Evolutionary conservation across 2,329 filamentous ascomycete genomes (phyloP).

Genomic region (Taxawa tesnikishii): DNA sequence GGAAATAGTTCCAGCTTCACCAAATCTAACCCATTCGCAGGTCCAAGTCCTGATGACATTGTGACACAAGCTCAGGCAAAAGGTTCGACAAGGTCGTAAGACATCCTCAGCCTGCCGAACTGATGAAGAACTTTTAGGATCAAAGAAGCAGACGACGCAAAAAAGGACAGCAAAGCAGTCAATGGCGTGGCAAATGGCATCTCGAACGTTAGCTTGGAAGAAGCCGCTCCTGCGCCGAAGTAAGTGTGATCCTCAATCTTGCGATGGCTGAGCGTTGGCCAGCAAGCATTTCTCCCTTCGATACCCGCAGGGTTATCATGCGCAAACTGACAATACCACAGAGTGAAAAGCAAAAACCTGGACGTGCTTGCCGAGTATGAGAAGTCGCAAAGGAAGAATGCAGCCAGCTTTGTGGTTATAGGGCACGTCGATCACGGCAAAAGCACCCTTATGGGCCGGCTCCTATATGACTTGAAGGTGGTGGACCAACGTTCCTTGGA

Average conservation of each 20-base stretch:
- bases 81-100: constrained; percentile 18
- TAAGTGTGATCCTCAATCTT: background rate
- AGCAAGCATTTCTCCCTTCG: background rate
- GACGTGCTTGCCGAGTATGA: constrained; percentile 73
- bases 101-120: background rate
- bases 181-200: constrained; percentile 31
- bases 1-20: constrained; percentile 21
- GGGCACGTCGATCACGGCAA: constrained; percentile 97
- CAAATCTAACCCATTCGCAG: constrained; percentile 56
- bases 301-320: background rate
- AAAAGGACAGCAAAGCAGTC: constrained; percentile 15
- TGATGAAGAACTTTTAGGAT: constrained; percentile 10
- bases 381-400: constrained; percentile 63
- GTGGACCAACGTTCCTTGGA: constrained; percentile 82
- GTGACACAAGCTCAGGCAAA: constrained; percentile 66
- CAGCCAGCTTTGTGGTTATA: constrained; percentile 34
- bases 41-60: constrained; percentile 84
- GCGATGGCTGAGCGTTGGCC: background rate
- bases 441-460: constrained; percentile 92
- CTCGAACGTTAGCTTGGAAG: constrained; percentile 35
- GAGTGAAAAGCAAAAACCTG: constrained; percentile 59
- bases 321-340: constrained; percentile 12
- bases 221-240: constrained; percentile 21
- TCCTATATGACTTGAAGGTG: constrained; percentile 77
- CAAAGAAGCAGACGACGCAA: constrained; percentile 12